A percentile compares a stretch with the other conserved stretches of the same genome.
phyloP scores from a whole-genome alignment of 2,329 filamentous ascomycete species.

The Sclerotinia glacialis region DNA sequence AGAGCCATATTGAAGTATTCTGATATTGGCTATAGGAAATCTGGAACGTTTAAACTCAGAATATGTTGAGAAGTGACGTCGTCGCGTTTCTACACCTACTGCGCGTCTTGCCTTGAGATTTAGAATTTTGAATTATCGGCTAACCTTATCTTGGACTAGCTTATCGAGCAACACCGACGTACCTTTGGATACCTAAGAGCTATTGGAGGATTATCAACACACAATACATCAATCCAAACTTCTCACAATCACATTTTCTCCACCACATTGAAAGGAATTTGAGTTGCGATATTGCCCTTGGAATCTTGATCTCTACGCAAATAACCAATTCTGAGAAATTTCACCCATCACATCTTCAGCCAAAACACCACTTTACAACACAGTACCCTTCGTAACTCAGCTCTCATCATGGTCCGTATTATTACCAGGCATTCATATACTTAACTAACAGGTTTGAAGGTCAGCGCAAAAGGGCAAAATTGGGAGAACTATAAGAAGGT shows the following conservation, averaged over 20 bases:
- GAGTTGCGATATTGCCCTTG: background rate
- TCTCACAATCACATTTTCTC: conserved; percentile 10
- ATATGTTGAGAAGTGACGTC: conserved; percentile 21
- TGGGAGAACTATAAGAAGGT: conserved; percentile 99
- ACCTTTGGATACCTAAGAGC: conserved; percentile 24
- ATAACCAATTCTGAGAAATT: background rate
- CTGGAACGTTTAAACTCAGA: conserved; percentile 12
- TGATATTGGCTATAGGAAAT: conserved; percentile 24
- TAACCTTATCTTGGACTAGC: conserved; percentile 22
- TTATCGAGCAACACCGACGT: conserved; percentile 22
- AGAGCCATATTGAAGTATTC: conserved; percentile 47
- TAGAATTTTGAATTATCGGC: conserved; percentile 21
- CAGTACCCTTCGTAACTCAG: conserved; percentile 7
- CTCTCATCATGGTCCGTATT: conserved; percentile 22
- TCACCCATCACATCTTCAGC: background rate
- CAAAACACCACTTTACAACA: background rate
- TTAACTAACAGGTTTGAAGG: conserved; percentile 12
- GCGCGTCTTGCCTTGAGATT: conserved; percentile 21
- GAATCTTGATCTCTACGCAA: background rate
- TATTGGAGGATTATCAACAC: conserved; percentile 23
- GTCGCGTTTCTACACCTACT: conserved; percentile 24
- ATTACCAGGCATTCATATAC: background rate
- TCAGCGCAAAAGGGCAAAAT: conserved; percentile 62
- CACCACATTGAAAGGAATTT: background rate
- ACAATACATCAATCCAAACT: conserved; percentile 21